Evolutionary conservation across 2,329 filamentous ascomycete species (phyloP).

Genomic region (Claviceps spartinae): DNA sequence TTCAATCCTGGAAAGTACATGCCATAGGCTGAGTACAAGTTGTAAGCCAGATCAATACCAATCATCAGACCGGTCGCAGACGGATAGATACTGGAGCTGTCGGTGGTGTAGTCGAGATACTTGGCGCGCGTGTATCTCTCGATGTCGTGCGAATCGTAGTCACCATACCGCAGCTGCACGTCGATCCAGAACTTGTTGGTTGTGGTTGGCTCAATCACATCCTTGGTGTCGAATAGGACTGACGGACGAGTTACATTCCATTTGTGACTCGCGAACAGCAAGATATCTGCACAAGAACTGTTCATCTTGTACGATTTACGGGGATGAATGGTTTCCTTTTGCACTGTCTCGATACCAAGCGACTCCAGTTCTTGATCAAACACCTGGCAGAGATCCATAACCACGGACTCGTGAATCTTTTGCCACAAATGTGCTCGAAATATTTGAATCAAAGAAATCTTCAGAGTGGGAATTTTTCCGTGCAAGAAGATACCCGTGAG

Average conservation of each 20-base stretch:
- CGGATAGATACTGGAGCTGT: conserved; percentile 97
- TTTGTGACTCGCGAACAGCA: conserved; percentile 94
- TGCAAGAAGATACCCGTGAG: conserved; percentile 97
- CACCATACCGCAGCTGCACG: conserved; percentile 89
- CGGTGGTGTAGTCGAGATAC: conserved; percentile 96
- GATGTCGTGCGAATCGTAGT: conserved; percentile 98
- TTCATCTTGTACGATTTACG: conserved; percentile 99
- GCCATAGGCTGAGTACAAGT: conserved; percentile 93
- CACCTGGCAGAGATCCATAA: conserved; percentile 98
- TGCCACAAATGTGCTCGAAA: conserved; percentile 99
- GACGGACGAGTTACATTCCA: conserved; percentile 96
- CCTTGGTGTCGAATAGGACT: conserved; percentile 89
- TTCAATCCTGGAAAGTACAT: conserved; percentile 98
- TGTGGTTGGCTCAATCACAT: conserved; percentile 81
- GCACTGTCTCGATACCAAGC: conserved; percentile 89
- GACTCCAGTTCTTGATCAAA: conserved; percentile 96
- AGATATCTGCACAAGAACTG: conserved; percentile 93
- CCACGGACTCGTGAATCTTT: conserved; percentile 96
- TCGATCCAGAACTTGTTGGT: conserved; percentile 99
- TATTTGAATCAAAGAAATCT: conserved; percentile 96
- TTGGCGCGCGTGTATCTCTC: conserved; percentile 95
- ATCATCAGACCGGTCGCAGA: conserved; percentile 96
- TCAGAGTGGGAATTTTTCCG: conserved; percentile 94
- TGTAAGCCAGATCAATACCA: conserved; percentile 93
- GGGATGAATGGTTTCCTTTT: conserved; percentile 98